Evolutionary conservation across 371 early-diverging fungal genomes (phyloP).

Genomic region (Entomophthora muscae): DNA sequence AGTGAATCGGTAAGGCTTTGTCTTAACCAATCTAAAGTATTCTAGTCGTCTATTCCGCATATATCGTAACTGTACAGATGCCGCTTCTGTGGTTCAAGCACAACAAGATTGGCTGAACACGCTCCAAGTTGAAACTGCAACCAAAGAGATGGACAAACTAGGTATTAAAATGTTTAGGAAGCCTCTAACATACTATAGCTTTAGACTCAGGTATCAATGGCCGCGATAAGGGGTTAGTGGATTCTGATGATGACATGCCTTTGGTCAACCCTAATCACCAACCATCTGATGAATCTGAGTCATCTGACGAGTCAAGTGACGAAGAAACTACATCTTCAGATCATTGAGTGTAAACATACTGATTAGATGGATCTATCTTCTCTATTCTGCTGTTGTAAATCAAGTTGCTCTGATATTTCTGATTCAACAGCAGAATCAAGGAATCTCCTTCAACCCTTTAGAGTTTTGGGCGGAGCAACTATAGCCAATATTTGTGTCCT

Average conservation of each 20-base stretch:
- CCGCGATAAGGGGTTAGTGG: background rate
- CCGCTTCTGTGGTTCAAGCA: constrained; percentile 58
- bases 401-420: too few species aligned
- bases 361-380: background rate
- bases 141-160: background rate
- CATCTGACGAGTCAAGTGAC: too few species aligned
- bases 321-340: too few species aligned
- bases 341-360: background rate
- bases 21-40: background rate
- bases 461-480: too few species aligned
- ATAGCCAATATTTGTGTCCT: too few species aligned
- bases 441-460: too few species aligned
- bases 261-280: background rate
- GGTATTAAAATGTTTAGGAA: background rate
- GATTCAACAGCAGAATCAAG: too few species aligned
- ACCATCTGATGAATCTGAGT: background rate
- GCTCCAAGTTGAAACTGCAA: constrained; percentile 30
- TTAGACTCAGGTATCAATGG: background rate
- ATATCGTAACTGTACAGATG: constrained; percentile 75
- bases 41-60: constrained; percentile 43
- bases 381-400: too few species aligned
- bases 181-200: background rate
- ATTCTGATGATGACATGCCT: background rate
- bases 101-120: constrained; percentile 65
- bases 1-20: constrained; percentile 32